phyloP scores from a whole-genome alignment of 1,284 basidiomycete species.

The Tylopilus orsonianus region DNA sequence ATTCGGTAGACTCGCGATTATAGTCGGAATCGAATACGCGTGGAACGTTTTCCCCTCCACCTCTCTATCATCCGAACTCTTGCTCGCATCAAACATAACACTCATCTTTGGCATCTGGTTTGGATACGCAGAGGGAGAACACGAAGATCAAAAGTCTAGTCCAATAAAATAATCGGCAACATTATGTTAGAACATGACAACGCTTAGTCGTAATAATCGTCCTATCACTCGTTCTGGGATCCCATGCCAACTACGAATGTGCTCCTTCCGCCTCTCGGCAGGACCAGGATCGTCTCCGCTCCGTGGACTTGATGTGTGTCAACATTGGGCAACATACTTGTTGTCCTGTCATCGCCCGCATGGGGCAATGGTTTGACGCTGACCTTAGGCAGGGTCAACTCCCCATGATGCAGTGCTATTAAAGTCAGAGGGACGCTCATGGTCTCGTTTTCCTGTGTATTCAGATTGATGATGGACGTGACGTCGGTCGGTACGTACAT shows the following conservation, averaged over 20 bases:
- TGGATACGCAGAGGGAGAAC: constrained; percentile 45
- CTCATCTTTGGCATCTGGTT: constrained; percentile 69
- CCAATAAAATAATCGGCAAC: constrained; percentile 1
- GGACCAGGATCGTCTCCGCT: constrained; percentile 69
- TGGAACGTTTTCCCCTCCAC: constrained; percentile 92
- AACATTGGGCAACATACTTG: constrained; percentile 56
- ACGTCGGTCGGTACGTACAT: not conserved
- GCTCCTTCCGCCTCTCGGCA: constrained; percentile 75
- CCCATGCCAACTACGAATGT: constrained; percentile 79
- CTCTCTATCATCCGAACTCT: constrained; percentile 59
- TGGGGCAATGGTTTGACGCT: constrained; percentile 57
- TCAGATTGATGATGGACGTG: constrained; percentile 7
- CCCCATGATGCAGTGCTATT: constrained; percentile 77
- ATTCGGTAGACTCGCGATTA: constrained; percentile 54
- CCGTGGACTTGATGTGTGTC: constrained; percentile 78
- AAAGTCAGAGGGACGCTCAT: constrained; percentile 63
- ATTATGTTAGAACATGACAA: not conserved
- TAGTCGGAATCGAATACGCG: constrained; percentile 74
- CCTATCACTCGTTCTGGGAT: constrained; percentile 23
- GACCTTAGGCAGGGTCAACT: constrained; percentile 71
- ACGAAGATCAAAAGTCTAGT: constrained; percentile 1
- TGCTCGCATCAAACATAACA: constrained; percentile 58
- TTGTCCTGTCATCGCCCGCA: constrained; percentile 50
- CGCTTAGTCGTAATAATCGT: not conserved
- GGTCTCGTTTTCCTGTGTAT: constrained; percentile 53